Evolutionary conservation across 2,329 filamentous ascomycete species (phyloP), one percentile per base, ranked within the genome.

Genomic region (Blastomyces percursus): DNA sequence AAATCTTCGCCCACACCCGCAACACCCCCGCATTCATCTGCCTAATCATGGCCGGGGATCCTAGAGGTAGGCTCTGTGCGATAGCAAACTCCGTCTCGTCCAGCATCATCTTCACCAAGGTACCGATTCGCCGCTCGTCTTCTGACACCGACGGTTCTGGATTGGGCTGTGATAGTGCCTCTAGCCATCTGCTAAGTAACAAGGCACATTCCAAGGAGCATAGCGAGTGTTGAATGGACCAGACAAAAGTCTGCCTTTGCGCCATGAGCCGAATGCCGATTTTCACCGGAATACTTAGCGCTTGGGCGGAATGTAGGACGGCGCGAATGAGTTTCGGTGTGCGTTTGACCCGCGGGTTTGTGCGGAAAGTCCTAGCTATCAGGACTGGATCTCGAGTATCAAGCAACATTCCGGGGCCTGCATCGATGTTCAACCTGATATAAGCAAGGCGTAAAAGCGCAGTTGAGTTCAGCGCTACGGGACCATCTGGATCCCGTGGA

Each of bases 291-390:
- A 87, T 84, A 3, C 85, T 86, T 38, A 89, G 74, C 0, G 86
- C 85, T 69, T 88, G 86, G 38, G 86, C 83, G 1, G 84, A 85
- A 69, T 89, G 86, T 38, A 87, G 79, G 0, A 88, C 82, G 0
- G 86, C 86, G 59, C 84, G 77, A 44, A 83, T 82, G 24, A 88
- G 78, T 54, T 82, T 81, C 9, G 80, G 74, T 46, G 81, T 84
- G 48, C 86, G 80, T 19, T 81, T 77, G 27, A 87, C 1, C 8
- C 42, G 16, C 44, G 84, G 82, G 27, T 82, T 82, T 58, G 82
- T 79, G 61, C 79, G 80, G 67, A 88, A 81, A 1, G 83, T 81
- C 57, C 80, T 80, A 1, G 85, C 85, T 62, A 88, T 84, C 55
- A 84, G 73, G 50, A 80, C 72, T 1, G 84, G 81, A 69, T 88